Evolutionary conservation across 495 filamentous ascomycete genomes (phyloP).

Genomic region (Chaetomium tenue): DNA sequence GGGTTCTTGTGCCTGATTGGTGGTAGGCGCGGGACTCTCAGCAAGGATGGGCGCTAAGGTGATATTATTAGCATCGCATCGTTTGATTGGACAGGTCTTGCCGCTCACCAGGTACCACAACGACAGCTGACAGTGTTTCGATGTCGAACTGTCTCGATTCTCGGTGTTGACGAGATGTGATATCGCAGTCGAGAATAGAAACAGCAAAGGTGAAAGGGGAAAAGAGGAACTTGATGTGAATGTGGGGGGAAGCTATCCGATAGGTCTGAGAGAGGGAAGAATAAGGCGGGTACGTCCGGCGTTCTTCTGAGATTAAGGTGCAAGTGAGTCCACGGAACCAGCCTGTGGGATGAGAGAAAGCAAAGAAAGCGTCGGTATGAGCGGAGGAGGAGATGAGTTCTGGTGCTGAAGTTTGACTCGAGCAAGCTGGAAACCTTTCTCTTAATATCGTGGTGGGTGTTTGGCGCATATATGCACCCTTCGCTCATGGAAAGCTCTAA

Average conservation of each 20-base stretch:
- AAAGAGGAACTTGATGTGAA: too few relatives aligned
- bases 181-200: constrained; percentile 7
- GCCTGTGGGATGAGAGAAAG: constrained; percentile 11
- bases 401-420: not conserved
- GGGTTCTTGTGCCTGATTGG: constrained; percentile 32
- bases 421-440: not conserved
- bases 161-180: constrained; percentile 9
- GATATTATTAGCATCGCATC: constrained; percentile 37
- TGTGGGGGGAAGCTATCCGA: not conserved
- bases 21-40: constrained; percentile 26
- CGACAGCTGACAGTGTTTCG: constrained; percentile 15
- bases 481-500: not conserved
- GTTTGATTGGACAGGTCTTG: constrained; percentile 33
- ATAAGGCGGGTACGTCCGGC: not conserved
- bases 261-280: not conserved
- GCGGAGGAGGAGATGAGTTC: not conserved
- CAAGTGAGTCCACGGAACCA: constrained; percentile 12
- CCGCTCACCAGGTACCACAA: constrained; percentile 34
- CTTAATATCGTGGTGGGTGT: not conserved
- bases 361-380: not conserved
- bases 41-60: constrained; percentile 38
- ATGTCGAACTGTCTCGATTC: constrained; percentile 10
- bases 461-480: constrained; percentile 10
- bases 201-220: not conserved
- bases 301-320: not conserved